phyloP scores from a whole-genome alignment of 257 asterid genomes.

The Verbena officinalis region DNA sequence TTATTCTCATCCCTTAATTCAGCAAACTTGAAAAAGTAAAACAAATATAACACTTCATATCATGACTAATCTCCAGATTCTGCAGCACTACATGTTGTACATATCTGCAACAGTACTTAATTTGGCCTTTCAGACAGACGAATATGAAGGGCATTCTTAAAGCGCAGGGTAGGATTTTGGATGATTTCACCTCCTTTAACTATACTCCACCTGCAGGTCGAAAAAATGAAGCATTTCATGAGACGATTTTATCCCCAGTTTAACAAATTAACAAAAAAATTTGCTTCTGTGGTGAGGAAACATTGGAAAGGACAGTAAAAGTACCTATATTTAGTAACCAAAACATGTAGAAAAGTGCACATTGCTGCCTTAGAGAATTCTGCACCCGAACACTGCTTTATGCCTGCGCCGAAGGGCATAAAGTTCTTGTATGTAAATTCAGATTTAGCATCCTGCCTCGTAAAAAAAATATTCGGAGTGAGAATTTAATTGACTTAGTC shows the following conservation, averaged over 20 bases:
- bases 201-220: not conserved
- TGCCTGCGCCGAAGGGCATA: constrained; percentile 43
- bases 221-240: too few relatives aligned
- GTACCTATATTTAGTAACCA: constrained; percentile 38
- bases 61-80: too few relatives aligned
- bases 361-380: constrained; percentile 30
- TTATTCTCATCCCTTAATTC: too few relatives aligned
- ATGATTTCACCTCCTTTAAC: not conserved
- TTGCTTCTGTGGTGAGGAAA: too few relatives aligned
- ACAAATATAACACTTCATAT: too few relatives aligned
- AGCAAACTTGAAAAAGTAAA: too few relatives aligned
- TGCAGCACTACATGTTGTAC: too few relatives aligned
- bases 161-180: not conserved
- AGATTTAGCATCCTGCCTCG: constrained; percentile 22
- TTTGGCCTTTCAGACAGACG: not conserved
- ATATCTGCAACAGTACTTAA: too few relatives aligned
- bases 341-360: constrained; percentile 34
- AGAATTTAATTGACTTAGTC: too few relatives aligned
- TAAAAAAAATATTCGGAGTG: too few relatives aligned
- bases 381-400: constrained; percentile 41
- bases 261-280: too few relatives aligned
- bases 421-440: constrained; percentile 27
- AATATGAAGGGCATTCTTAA: not conserved
- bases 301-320: not conserved
- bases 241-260: too few relatives aligned